Percentiles rank a stretch among this genome's conserved stretches.
Evolutionary conservation across 106 monocot species (phyloP).

Genomic region (Dendrobium officinale): DNA sequence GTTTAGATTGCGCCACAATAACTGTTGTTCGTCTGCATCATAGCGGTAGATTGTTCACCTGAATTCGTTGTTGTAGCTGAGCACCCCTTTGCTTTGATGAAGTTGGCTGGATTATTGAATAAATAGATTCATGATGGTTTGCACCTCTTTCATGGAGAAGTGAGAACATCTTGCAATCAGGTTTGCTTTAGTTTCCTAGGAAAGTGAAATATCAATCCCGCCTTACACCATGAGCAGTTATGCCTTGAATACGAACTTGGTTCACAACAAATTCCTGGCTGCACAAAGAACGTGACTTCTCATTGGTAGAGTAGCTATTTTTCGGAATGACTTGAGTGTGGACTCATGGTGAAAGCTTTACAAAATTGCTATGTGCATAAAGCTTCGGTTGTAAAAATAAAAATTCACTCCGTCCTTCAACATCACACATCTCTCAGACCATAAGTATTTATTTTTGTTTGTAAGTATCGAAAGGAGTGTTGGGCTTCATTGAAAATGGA

Average conservation of each 20-base stretch:
- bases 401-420: neutral
- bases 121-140: neutral
- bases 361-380: neutral
- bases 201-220: neutral
- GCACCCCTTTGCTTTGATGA: neutral
- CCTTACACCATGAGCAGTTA: neutral
- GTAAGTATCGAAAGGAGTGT: neutral
- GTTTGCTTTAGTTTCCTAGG: neutral
- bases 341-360: slow-evolving; percentile 1
- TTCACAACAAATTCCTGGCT: neutral
- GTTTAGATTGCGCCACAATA: slow-evolving; percentile 6
- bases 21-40: neutral
- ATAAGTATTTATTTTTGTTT: neutral
- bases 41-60: slow-evolving; percentile 6
- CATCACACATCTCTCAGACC: neutral
- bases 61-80: neutral
- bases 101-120: slow-evolving; percentile 1
- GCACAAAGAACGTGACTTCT: neutral
- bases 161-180: neutral
- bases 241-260: neutral
- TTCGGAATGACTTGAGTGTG: neutral
- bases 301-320: no score
- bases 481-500: slow-evolving; percentile 26
- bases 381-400: neutral
- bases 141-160: neutral